These are phyloP conservation scores for Pisolithus sp. DNA, from an alignment of 768 basidiomycete genomes.

Conservation along the genomic window DNA sequence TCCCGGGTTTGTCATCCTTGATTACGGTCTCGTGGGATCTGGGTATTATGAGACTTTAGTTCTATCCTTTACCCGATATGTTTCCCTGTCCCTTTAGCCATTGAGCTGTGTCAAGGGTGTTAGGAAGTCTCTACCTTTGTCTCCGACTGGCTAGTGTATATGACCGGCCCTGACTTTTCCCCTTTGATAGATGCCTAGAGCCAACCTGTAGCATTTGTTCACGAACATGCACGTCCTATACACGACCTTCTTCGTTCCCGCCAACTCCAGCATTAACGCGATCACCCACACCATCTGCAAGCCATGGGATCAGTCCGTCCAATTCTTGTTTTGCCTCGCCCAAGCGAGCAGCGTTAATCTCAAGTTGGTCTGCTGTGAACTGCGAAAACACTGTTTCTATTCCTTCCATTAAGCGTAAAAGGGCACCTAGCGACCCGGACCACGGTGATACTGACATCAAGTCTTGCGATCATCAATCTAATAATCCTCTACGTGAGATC, in stretches of 20 bases:
- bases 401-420: conserved; percentile 21
- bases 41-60: not conserved
- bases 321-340: conserved; percentile 14
- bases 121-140: not conserved
- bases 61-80: not conserved
- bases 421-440: conserved; percentile 19
- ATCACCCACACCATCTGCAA: conserved; percentile 23
- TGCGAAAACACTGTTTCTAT: conserved; percentile 4
- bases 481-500: not conserved
- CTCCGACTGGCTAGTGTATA: not conserved
- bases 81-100: no score
- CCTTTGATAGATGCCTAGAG: conserved; percentile 25
- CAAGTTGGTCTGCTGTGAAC: conserved; percentile 20
- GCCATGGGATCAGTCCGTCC: conserved; percentile 4
- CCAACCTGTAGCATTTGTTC: conserved; percentile 32
- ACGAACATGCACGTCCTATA: conserved; percentile 31
- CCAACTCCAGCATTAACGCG: conserved; percentile 33
- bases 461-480: conserved; percentile 1
- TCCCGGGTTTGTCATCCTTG: not conserved
- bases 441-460: conserved; percentile 8
- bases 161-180: not conserved
- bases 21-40: no score
- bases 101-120: not conserved
- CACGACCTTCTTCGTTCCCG: conserved; percentile 25
- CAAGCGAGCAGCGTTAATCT: conserved; percentile 21